Evolutionary conservation across 352 stramenopile genomes (phyloP).

Genomic region (Phytophthora cajani): DNA sequence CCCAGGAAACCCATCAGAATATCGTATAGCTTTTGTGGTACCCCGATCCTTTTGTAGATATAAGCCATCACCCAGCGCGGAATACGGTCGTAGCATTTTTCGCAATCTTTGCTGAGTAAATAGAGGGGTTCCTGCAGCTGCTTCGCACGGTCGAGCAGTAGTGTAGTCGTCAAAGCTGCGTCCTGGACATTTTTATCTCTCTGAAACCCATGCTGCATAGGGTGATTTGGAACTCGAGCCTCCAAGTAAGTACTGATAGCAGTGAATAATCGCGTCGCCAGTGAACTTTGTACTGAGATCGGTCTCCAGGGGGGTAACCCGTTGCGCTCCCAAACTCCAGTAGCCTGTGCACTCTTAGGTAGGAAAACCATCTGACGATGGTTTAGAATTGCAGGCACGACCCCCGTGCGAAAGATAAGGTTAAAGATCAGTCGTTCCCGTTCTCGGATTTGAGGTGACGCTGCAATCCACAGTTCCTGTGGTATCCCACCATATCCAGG

Average conservation of each 20-base stretch:
- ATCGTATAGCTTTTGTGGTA: too few relatives aligned
- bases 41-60: too few relatives aligned
- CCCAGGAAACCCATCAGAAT: too few relatives aligned
- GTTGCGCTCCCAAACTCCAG: neutral
- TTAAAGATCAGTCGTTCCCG: neutral
- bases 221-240: neutral
- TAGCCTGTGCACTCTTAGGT: neutral
- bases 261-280: neutral
- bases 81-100: too few relatives aligned
- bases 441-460: neutral
- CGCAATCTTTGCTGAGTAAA: too few relatives aligned
- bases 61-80: too few relatives aligned
- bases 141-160: neutral
- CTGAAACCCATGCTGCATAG: neutral
- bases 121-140: too few relatives aligned
- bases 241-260: neutral
- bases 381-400: neutral
- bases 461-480: neutral
- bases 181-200: neutral
- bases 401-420: neutral
- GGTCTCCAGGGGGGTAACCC: neutral
- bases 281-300: neutral
- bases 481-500: neutral
- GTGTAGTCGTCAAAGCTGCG: neutral
- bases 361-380: neutral